These are phyloP conservation scores for Stagonosporopsis vannaccii DNA, from an alignment of 2,329 filamentous ascomycete genomes.

Conservation along the genomic window DNA sequence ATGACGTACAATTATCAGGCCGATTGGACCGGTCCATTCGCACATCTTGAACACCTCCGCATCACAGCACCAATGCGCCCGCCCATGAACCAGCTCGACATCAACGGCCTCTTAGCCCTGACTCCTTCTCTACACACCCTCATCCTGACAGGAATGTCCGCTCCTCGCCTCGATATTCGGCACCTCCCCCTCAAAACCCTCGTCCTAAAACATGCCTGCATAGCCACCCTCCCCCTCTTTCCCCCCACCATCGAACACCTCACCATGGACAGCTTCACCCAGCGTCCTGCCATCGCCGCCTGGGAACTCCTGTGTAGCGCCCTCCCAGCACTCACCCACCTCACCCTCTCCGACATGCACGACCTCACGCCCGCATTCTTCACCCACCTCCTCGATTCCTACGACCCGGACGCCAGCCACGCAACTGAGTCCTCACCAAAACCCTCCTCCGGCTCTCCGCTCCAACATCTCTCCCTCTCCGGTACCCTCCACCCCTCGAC, in stretches of 20 bases:
- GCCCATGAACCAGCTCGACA: not conserved
- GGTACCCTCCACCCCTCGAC: constrained; percentile 2
- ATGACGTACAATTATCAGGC: not conserved
- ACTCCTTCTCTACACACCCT: not conserved
- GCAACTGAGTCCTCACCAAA: not conserved
- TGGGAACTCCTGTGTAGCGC: not conserved
- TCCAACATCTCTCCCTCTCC: constrained; percentile 14
- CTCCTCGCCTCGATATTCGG: not conserved
- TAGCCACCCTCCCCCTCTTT: constrained; percentile 13
- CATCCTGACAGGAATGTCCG: constrained; percentile 12
- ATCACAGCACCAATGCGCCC: not conserved
- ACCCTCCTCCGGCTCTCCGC: not conserved
- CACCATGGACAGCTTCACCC: constrained; percentile 5
- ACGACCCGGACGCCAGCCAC: not conserved
- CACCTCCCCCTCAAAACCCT: constrained; percentile 15
- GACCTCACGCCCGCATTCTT: constrained; percentile 14
- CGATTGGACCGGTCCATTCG: constrained; percentile 37
- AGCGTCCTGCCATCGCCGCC: too few species aligned
- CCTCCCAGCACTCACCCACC: constrained; percentile 27
- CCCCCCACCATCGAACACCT: constrained; percentile 30
- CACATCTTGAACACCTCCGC: constrained; percentile 33
- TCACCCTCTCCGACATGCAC: constrained; percentile 24
- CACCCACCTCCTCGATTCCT: constrained; percentile 22
- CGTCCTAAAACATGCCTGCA: constrained; percentile 14
- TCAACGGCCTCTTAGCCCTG: not conserved